A percentile compares a stretch with the other conserved stretches of the same genome.
Evolutionary conservation across 2,329 filamentous ascomycete species (phyloP).

Genomic region (Hypoxylon sp.): DNA sequence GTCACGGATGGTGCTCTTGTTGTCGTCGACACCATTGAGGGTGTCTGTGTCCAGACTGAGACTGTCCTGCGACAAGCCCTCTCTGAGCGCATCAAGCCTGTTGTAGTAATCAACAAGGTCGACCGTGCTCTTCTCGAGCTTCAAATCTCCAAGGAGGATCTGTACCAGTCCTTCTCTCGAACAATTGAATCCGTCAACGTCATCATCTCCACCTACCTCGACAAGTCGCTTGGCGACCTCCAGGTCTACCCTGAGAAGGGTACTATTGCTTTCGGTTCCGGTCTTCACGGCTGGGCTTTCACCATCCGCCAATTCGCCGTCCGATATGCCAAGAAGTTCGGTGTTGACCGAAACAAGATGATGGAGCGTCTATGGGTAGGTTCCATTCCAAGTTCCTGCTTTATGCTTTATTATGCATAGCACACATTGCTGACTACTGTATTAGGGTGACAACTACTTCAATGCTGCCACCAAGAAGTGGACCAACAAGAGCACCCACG

Average conservation of each 20-base stretch:
- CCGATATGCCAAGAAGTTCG: conserved; percentile 99
- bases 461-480: conserved; percentile 99
- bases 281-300: conserved; percentile 99
- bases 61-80: conserved; percentile 99
- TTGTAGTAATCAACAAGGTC: conserved; percentile 99
- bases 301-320: conserved; percentile 97
- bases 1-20: conserved; percentile 99
- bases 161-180: conserved; percentile 99
- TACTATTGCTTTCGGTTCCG: conserved; percentile 98
- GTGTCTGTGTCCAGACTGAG: conserved; percentile 99
- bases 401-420: background rate
- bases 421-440: conserved; percentile 46
- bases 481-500: conserved; percentile 87
- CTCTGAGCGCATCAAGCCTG: conserved; percentile 99
- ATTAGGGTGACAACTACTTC: conserved; percentile 96
- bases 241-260: conserved; percentile 99
- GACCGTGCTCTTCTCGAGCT: conserved; percentile 99
- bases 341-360: conserved; percentile 99
- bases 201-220: conserved; percentile 98
- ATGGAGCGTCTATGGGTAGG: conserved; percentile 99
- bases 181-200: conserved; percentile 99
- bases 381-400: conserved; percentile 26
- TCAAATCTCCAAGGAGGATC: conserved; percentile 97
- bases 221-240: conserved; percentile 96
- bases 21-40: conserved; percentile 99